These are phyloP conservation scores for Candida pini DNA, from an alignment of 805 yeast species.

Conservation along the genomic window DNA sequence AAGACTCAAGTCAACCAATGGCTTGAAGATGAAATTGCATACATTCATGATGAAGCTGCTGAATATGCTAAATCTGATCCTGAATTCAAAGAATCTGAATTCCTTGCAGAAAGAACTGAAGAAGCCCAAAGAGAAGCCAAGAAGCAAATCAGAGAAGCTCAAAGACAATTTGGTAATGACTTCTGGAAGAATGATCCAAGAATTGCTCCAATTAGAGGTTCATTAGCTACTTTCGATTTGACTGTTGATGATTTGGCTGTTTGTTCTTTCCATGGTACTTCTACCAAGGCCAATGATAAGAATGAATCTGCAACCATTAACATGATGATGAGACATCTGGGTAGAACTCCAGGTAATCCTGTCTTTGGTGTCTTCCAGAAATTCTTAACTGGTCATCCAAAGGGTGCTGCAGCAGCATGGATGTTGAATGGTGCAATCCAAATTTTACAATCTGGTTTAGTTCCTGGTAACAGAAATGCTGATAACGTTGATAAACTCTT, in stretches of 20 bases:
- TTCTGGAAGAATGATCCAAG: conserved; percentile 88
- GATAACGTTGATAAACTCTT: conserved; percentile 85
- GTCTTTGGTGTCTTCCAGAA: conserved; percentile 98
- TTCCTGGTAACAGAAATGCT: conserved; percentile 98
- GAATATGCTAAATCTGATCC: conserved; percentile 40
- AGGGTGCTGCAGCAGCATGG: conserved; percentile 99
- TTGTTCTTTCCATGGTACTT: conserved; percentile 99
- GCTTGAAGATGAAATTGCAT: conserved; percentile 76
- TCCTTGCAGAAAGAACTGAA: conserved; percentile 77
- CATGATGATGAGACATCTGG: conserved; percentile 89
- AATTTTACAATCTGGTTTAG: conserved; percentile 84
- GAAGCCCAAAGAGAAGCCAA: conserved; percentile 81
- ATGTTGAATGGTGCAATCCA: conserved; percentile 98
- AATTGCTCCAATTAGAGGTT: conserved; percentile 95
- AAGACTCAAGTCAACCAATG: conserved; percentile 71
- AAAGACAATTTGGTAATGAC: conserved; percentile 91
- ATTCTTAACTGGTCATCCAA: conserved; percentile 98
- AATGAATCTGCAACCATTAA: conserved; percentile 92
- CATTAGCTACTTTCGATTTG: conserved; percentile 89
- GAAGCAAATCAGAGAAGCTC: conserved; percentile 82
- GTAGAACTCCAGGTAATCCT: conserved; percentile 97
- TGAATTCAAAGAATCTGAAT: conserved; percentile 46
- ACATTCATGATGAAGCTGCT: conserved; percentile 65
- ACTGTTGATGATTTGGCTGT: conserved; percentile 93
- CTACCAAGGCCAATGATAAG: conserved; percentile 98